Base-by-base conservation (phyloP, 106 monocot species). In the Platanthera guangdongensis region DNA sequence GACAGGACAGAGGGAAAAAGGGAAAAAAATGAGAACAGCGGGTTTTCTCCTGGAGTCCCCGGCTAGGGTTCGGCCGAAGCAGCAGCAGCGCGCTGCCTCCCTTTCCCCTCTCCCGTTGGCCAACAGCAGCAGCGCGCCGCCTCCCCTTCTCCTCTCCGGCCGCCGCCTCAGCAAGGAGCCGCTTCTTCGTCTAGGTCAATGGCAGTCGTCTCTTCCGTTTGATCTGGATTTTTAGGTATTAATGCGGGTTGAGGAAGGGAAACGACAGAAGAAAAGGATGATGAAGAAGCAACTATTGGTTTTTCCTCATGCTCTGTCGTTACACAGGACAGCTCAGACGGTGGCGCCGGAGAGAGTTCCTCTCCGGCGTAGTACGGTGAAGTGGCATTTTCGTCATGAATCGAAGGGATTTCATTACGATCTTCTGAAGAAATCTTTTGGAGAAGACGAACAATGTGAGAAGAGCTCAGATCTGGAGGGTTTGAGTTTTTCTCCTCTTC, bases 241-340 rank as follows among this genome's bases (percentile, higher is more conserved):
- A 50, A 39, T 14, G 14, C 30, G 16, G 16, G 1, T 16, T 9
- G n/a, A 16, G 13, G 32, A 32, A 12, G 48, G 25, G 21, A 19
- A 18, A 39, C 39, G 22, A 32, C 13, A 47, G 55, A 53, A 10
- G 25, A 0, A 4, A 30, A 16, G 16, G 70, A 19, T 6, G 21
- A 4, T n/a, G 83, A 78, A 5, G 81, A 71, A 60, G 81, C 80
- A 60, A 78, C 80, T n/a, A 75, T 71, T 22, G 86, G 81, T 6
- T 50, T 67, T 30, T 71, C 79, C 67, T 75, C 74, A 60, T 57
- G 75, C 19, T 87, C 85, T 30, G 76, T 62, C 19, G 86, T 80
- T 48, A 84, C 47, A 72, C 84, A 86, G 9, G 88, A 84, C 49
- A 52, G 63, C 68, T 76, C 57, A 12, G 72, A 11, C 25, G n/a